Conservation (phyloP, 768 basidiomycete species). For the Leccinum pellstonianum region DNA sequence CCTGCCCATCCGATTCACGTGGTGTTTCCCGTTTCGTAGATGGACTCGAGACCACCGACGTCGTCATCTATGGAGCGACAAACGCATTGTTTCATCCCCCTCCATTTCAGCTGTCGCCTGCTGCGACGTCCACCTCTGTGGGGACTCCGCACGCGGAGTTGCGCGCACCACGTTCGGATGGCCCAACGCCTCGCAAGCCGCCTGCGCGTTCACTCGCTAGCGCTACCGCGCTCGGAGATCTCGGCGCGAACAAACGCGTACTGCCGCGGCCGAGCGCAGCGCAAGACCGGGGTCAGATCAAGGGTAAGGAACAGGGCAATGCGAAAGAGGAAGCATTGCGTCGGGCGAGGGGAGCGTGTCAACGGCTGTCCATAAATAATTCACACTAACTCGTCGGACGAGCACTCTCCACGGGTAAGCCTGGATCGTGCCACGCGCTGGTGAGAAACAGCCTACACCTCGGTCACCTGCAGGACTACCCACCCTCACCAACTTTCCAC, state of each 20-base stretch:
- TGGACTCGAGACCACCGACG: slow-evolving; percentile 67
- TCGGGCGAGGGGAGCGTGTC: slow-evolving; percentile 31
- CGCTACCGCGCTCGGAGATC: slow-evolving; percentile 10
- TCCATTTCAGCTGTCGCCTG: slow-evolving; percentile 8
- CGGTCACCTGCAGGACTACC: too few relatives aligned
- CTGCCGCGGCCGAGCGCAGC: slow-evolving; percentile 12
- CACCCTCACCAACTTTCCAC: too few relatives aligned
- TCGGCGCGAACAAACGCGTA: slow-evolving; percentile 26
- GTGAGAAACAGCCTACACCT: too few relatives aligned
- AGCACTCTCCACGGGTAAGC: too few relatives aligned
- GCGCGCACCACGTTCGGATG: slow-evolving; percentile 63
- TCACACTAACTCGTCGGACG: too few relatives aligned
- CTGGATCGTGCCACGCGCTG: too few relatives aligned
- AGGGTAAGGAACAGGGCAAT: slow-evolving; percentile 16
- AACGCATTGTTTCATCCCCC: slow-evolving; percentile 13
- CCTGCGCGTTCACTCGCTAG: slow-evolving; percentile 36
- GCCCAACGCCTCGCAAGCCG: slow-evolving; percentile 73
- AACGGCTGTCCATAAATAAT: too few relatives aligned
- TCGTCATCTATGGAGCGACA: slow-evolving; percentile 53
- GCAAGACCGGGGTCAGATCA: slow-evolving; percentile 2
- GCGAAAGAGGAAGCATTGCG: slow-evolving; percentile 34
- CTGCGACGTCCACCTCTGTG: slow-evolving; percentile 21
- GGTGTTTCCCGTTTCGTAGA: slow-evolving; percentile 36
- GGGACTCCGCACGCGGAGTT: slow-evolving; percentile 21
- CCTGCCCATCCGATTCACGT: background rate